These are phyloP conservation scores for Scytalidium lignicola DNA, from an alignment of 2,329 filamentous ascomycete species.

Conservation along the genomic window DNA sequence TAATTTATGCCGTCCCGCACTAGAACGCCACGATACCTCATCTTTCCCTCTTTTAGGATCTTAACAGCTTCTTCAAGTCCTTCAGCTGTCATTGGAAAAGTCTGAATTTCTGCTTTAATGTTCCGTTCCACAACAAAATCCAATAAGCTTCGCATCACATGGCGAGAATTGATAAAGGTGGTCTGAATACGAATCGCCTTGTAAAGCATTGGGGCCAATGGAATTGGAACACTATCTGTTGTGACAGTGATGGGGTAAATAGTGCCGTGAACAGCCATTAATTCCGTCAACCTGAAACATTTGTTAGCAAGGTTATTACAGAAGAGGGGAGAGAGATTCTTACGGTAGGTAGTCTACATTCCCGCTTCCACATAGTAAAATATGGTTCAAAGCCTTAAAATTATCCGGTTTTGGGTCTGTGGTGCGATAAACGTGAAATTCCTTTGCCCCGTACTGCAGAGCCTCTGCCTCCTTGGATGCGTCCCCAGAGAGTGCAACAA, in stretches of 20 bases:
- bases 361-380: too few relatives aligned
- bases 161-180: conserved; percentile 48
- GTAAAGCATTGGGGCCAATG: conserved; percentile 40
- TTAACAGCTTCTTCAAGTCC: conserved; percentile 11
- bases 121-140: conserved; percentile 50
- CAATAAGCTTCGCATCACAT: conserved; percentile 53
- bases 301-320: too few relatives aligned
- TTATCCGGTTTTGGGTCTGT: conserved; percentile 38
- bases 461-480: conserved; percentile 52
- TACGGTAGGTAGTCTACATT: too few relatives aligned
- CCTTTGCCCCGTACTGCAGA: conserved; percentile 52
- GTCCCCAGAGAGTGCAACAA: conserved; percentile 56
- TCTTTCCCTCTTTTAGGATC: conserved; percentile 7
- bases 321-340: too few relatives aligned
- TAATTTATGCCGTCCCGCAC: too few relatives aligned
- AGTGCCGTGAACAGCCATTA: conserved; percentile 41
- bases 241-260: conserved; percentile 46
- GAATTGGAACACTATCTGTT: conserved; percentile 52
- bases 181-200: conserved; percentile 30
- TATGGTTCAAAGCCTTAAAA: too few relatives aligned
- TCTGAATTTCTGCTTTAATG: conserved; percentile 41
- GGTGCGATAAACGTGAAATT: conserved; percentile 43
- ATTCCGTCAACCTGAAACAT: conserved; percentile 3
- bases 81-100: conserved; percentile 10
- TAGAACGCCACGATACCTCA: conserved; percentile 13